Conservation (phyloP, 208 protist genomes). For the Crithidia fasciculata region DNA sequence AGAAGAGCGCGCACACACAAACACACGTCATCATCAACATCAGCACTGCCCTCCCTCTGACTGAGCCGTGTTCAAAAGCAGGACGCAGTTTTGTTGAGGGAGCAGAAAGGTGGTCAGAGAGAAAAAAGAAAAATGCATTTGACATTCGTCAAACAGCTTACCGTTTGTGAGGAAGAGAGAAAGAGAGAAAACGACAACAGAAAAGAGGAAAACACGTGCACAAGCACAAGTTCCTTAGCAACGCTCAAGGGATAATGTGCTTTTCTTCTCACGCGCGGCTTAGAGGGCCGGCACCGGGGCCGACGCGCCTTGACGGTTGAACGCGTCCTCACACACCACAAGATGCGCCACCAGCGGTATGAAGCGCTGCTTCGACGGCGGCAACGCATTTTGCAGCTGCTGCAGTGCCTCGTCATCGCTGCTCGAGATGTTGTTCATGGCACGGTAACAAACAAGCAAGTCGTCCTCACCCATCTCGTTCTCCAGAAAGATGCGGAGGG, state of each 20-base stretch:
- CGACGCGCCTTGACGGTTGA: conserved; percentile 70
- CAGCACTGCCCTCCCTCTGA: no score
- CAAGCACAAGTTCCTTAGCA: background rate
- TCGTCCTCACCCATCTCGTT: conserved; percentile 75
- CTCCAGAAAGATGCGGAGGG: conserved; percentile 88
- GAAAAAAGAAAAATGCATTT: background rate
- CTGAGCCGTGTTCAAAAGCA: no score
- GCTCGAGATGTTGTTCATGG: conserved; percentile 78
- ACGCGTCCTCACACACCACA: conserved; percentile 86
- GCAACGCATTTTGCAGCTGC: conserved; percentile 56
- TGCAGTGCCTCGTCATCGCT: conserved; percentile 82
- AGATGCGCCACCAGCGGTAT: conserved; percentile 86
- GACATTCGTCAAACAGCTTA: background rate
- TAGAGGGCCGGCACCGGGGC: conserved; percentile 1
- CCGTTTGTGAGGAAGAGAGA: conserved; percentile 8
- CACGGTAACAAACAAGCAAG: conserved; percentile 75
- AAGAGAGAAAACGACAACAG: conserved; percentile 9
- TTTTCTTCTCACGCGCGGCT: background rate
- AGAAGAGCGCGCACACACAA: no score
- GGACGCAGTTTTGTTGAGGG: no score
- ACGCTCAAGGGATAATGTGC: background rate
- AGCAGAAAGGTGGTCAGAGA: background rate
- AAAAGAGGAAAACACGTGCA: background rate
- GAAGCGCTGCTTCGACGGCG: conserved; percentile 72
- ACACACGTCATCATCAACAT: no score